phyloP scores from a whole-genome alignment of 371 early-diverging fungal species.

The Rhizopus sp. region DNA sequence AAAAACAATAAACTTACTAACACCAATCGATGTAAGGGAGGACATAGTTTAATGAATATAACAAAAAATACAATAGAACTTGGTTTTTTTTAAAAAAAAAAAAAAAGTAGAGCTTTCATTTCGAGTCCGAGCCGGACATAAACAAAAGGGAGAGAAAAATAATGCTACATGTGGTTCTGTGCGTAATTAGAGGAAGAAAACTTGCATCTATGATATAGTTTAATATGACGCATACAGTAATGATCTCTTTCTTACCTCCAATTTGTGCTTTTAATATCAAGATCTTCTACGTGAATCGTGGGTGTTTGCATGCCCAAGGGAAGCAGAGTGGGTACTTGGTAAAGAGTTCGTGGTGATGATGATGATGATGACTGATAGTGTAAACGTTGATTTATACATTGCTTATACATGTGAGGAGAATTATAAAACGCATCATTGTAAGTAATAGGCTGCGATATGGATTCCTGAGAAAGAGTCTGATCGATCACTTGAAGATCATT shows the following conservation, averaged over 20 bases:
- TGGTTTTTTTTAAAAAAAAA: not conserved
- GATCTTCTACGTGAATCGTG: too few species aligned
- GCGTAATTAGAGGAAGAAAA: too few species aligned
- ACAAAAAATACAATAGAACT: not conserved
- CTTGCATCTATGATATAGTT: too few species aligned
- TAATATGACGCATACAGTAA: too few species aligned
- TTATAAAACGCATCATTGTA: constrained; percentile 36
- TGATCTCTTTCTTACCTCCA: too few species aligned
- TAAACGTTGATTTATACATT: constrained; percentile 20
- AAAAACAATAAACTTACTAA: constrained; percentile 22
- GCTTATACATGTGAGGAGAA: constrained; percentile 30
- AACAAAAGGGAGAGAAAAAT: too few species aligned
- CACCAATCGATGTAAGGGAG: constrained; percentile 25
- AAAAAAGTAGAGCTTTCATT: not conserved
- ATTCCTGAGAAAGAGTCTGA: constrained; percentile 21
- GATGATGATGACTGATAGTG: not conserved
- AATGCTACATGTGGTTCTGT: too few species aligned
- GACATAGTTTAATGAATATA: constrained; percentile 17
- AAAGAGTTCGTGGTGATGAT: too few species aligned
- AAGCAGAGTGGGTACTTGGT: too few species aligned
- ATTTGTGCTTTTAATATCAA: too few species aligned
- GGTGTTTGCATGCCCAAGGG: too few species aligned
- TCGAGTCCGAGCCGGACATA: too few species aligned
- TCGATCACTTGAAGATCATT: constrained; percentile 11
- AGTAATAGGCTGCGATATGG: constrained; percentile 2